Evolutionary conservation across 257 asterid genomes (phyloP), one percentile per base, ranked within the genome.

Genomic region (Plantago major): DNA sequence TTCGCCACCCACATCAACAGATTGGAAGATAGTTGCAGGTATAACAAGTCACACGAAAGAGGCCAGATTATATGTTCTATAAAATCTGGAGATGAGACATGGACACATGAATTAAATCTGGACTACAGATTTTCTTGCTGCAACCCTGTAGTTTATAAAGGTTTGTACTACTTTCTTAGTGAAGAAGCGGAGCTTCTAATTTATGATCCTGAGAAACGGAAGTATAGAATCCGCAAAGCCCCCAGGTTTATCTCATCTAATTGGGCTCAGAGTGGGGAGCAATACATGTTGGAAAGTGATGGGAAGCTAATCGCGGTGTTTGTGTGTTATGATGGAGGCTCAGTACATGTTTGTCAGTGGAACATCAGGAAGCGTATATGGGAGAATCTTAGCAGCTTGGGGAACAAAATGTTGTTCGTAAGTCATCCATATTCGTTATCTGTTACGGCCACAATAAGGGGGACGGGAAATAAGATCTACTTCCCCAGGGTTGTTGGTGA

Each of bases 271-370:
- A 13, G 30, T 22, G 59, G 42, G 26, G 10, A 11, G 38, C 42
- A 54, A 54, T 54, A 54, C 59, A 19, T 19, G 30, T 13, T 54
- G 13, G 59, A 22, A 11, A 54, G 59, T n/a, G n/a, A n/a, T n/a
- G n/a, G n/a, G n/a, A n/a, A n/a, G n/a, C n/a, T n/a, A n/a, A n/a
- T n/a, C n/a, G 16, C 38, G 2, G 42, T 54, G 22, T 54, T 54
- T 26, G 59, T 54, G 5, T 17, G 56, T 19, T 16, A 16, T 51
- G 28, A n/a, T 10, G 56, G 56, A 1, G 16, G 7, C 7, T 19
- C 3, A 10, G 56, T 51, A 6, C 56, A 51, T 11, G 13, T 19
- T 17, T 51, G 19, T 16, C 28, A 51, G 30, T 51, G 56, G 56
- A 19, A 51, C 26, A 3, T 0, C 30, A 2, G 2, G 6, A 51